Evolutionary conservation across 139 green algal genomes (phyloP).

Genomic region (Auxenochlorella protothecoides): DNA sequence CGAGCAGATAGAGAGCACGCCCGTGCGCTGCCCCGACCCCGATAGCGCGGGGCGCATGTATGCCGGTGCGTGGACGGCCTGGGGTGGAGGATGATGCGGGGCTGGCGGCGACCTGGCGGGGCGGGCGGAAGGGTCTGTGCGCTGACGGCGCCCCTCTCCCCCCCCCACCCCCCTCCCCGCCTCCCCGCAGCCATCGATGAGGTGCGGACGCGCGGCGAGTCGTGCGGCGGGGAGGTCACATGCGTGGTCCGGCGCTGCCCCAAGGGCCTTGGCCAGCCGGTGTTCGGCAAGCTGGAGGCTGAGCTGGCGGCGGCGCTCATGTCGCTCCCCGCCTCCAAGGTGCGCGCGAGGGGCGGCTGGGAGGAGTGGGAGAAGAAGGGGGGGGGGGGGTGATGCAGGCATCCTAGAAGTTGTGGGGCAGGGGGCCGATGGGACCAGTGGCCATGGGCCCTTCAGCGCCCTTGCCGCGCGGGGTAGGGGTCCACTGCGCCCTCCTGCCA

Average conservation of each 20-base stretch:
- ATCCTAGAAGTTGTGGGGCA: background rate
- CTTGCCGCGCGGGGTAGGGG: too few species aligned
- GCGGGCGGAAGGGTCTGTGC: background rate
- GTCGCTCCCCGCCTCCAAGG: constrained; percentile 90
- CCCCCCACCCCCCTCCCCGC: background rate
- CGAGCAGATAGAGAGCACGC: constrained; percentile 89
- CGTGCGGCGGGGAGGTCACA: constrained; percentile 92
- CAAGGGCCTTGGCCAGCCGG: constrained; percentile 78
- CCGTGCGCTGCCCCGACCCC: constrained; percentile 87
- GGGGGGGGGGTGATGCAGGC: background rate
- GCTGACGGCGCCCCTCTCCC: background rate
- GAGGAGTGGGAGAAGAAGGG: background rate
- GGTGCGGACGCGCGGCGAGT: constrained; percentile 82
- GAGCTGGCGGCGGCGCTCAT: constrained; percentile 95
- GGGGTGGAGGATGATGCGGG: background rate
- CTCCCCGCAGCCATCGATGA: constrained; percentile 79
- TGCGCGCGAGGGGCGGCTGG: constrained; percentile 6
- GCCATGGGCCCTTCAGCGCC: too few species aligned
- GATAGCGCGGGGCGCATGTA: constrained; percentile 82
- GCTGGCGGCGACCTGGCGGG: background rate
- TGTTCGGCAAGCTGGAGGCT: constrained; percentile 99
- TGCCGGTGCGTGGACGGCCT: constrained; percentile 34
- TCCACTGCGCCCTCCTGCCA: too few species aligned
- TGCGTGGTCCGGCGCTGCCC: constrained; percentile 88
- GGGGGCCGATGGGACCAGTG: too few species aligned